Base-by-base conservation (phyloP, 371 early-diverging fungal genomes). In the Sporodiniella umbellata region DNA sequence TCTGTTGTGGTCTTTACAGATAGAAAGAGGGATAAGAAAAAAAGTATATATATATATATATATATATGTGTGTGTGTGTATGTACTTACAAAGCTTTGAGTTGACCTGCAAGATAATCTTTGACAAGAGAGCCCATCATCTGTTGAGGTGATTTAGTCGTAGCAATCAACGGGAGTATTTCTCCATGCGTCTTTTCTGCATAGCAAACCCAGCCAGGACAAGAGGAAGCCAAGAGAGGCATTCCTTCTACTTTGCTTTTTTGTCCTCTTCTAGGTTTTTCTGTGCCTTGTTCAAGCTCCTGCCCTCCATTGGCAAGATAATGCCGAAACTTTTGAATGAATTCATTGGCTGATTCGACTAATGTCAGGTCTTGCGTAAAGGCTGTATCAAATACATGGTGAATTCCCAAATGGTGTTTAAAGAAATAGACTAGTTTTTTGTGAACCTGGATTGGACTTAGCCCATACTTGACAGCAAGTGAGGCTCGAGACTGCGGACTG, bases 181-280 rank as follows among this genome's bases (percentile, higher is more conserved):
- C 79, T 2, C 84, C 86, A 54, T 97, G 97, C 0, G 94, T 96
- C 72, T 97, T 98, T 75, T 98, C 99, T n/a, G 95, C 95, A 60
- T 96, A 97, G 70, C 97, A 98, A 10, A 98, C 92, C 95, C 95
- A 96, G 2, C 95, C 96, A 33, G 94, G 93, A 53, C 94, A 94
- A 30, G 91, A 82, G 21, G 86, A 84, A 0, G 93, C 86, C 5
- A 94, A 66, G 82, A 94, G 84, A 2, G 92, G 91, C 40, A 89
- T 33, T 43, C 60, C 22, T 14, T 21, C 47, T 35, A 64, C 38
- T 24, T 49, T 43, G 15, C 51, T 55, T 11, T 23, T 48, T 17
- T 51, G 53, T 45, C 55, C 58, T 53, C 64, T 52, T 48, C 63
- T 55, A 4, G 56, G 53, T 24, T 49, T 59, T 15, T 51, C 47